Percentiles rank a stretch among this genome's conserved stretches.
Evolutionary conservation across 495 filamentous ascomycete genomes (phyloP).

Genomic region (Penicillium parvum): DNA sequence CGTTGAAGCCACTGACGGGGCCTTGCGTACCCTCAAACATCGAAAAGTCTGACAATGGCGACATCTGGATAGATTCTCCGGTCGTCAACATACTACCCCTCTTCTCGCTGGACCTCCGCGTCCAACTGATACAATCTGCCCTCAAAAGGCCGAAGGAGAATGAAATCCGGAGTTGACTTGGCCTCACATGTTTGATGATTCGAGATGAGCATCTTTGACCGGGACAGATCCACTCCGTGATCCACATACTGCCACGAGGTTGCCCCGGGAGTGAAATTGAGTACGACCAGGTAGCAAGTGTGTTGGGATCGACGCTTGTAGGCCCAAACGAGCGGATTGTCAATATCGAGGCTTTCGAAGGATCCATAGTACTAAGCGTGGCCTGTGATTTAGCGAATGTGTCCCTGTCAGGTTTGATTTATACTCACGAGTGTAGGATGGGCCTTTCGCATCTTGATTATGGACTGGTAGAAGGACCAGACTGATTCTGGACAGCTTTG

Average conservation of each 20-base stretch:
- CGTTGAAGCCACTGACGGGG: background rate
- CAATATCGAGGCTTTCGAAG: background rate
- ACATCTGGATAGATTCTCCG: too few species aligned
- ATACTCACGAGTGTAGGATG: background rate
- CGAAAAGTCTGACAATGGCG: too few species aligned
- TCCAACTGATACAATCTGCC: background rate
- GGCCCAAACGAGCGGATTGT: background rate
- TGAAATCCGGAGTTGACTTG: background rate
- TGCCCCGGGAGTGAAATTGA: background rate
- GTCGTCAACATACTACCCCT: too few species aligned
- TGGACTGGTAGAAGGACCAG: conserved; percentile 33
- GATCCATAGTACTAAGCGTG: background rate
- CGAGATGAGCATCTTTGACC: background rate
- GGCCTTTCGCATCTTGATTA: conserved; percentile 33
- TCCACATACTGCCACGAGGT: background rate
- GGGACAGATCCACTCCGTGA: background rate
- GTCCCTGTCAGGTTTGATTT: background rate
- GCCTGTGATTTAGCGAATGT: background rate
- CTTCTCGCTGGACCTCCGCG: background rate
- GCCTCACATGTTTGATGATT: background rate
- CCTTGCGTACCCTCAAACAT: background rate
- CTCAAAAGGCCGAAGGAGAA: background rate
- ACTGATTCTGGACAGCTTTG: conserved; percentile 24
- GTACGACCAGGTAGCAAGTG: background rate
- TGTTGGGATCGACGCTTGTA: background rate